Percentiles rank a stretch among this genome's conserved stretches.
These are phyloP conservation scores for Fagopyrum esculentum DNA, from an alignment of 148 eudicot species.

Conservation along the genomic window DNA sequence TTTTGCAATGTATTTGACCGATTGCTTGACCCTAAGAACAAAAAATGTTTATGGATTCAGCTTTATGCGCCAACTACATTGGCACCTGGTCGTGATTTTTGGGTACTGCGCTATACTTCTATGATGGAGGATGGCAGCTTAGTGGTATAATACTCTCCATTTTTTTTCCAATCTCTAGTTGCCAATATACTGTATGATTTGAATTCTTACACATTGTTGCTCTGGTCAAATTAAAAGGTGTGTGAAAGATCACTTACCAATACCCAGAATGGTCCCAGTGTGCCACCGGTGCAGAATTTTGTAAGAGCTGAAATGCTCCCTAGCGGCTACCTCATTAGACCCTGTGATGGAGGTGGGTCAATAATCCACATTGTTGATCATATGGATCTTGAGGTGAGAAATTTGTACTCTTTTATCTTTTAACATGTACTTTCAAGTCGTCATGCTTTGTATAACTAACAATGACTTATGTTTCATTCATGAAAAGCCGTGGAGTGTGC, in stretches of 20 bases:
- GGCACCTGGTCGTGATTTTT: conserved; percentile 98
- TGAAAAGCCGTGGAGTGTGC: conserved; percentile 72
- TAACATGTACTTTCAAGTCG: background rate
- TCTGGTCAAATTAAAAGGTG: conserved; percentile 33
- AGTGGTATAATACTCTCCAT: conserved; percentile 41
- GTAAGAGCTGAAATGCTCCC: conserved; percentile 76
- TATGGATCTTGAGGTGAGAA: conserved; percentile 62
- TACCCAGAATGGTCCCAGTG: conserved; percentile 82
- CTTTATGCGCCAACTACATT: conserved; percentile 96
- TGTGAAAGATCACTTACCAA: conserved; percentile 92
- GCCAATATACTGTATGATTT: background rate
- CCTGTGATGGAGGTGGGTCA: conserved; percentile 85
- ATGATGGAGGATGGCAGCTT: conserved; percentile 94
- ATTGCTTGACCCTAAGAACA: background rate
- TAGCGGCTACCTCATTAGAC: conserved; percentile 73
- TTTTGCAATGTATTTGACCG: background rate
- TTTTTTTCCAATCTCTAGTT: background rate
- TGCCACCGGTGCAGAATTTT: conserved; percentile 68
- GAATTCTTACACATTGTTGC: background rate
- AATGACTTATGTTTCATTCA: background rate
- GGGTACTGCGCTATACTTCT: conserved; percentile 88
- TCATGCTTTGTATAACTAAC: background rate
- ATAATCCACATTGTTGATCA: conserved; percentile 83
- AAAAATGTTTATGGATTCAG: conserved; percentile 28
- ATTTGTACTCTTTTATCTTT: background rate